phyloP scores from a whole-genome alignment of 352 stramenopile species.

The Globisporangium splendens region DNA sequence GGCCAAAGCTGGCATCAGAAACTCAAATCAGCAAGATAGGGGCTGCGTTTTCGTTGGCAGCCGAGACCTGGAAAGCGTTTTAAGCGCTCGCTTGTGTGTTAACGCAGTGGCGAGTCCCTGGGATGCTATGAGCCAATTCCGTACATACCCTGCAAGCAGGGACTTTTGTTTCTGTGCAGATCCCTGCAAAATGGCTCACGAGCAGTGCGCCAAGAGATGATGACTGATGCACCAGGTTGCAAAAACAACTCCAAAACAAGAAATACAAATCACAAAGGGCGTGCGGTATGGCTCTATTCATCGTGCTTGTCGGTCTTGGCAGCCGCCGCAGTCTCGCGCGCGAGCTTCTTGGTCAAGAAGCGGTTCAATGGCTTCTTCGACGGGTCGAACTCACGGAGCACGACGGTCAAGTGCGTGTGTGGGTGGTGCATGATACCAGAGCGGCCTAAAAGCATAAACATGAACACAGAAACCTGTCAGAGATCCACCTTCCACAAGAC shows the following conservation, averaged over 20 bases:
- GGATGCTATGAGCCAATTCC: too few relatives aligned
- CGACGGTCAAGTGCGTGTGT: constrained; percentile 75
- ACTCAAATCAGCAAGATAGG: too few relatives aligned
- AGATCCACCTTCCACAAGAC: neutral
- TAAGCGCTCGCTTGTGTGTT: too few relatives aligned
- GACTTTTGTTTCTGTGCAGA: too few relatives aligned
- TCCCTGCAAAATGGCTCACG: too few relatives aligned
- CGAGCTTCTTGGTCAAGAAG: constrained; percentile 71
- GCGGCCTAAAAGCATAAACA: constrained; percentile 34
- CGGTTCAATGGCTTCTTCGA: constrained; percentile 75
- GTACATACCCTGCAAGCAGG: too few relatives aligned
- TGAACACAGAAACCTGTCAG: constrained; percentile 8
- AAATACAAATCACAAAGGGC: neutral
- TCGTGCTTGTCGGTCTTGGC: constrained; percentile 24
- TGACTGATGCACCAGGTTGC: too few relatives aligned
- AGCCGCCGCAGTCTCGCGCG: constrained; percentile 34
- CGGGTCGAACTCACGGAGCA: constrained; percentile 77
- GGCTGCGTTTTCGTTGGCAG: too few relatives aligned
- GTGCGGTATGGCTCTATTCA: constrained; percentile 28
- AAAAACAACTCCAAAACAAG: neutral
- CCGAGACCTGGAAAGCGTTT: too few relatives aligned
- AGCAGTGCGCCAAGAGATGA: too few relatives aligned
- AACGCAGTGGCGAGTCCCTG: too few relatives aligned
- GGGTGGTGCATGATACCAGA: constrained; percentile 85
- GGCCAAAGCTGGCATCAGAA: too few relatives aligned